Evolutionary conservation across 768 basidiomycete genomes (phyloP).

Genomic region (Mycena latifolia): DNA sequence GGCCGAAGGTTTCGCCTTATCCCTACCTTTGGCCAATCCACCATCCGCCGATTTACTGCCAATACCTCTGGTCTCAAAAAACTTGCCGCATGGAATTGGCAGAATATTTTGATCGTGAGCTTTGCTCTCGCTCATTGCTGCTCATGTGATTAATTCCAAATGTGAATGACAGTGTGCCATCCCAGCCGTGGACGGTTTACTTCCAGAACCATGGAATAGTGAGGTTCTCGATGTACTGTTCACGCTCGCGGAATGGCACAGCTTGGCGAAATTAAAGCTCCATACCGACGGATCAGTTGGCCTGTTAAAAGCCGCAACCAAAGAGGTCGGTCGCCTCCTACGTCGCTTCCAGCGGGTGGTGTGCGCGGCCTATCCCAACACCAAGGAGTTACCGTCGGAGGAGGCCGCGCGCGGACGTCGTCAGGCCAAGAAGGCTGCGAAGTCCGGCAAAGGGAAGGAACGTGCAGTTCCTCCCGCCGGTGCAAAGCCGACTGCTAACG

Average conservation of each 20-base stretch:
- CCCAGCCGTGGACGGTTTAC: constrained; percentile 41
- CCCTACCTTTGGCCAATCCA: constrained; percentile 21
- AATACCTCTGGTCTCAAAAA: constrained; percentile 40
- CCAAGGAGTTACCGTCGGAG: constrained; percentile 12
- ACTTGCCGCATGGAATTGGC: constrained; percentile 41
- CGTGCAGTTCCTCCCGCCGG: not conserved
- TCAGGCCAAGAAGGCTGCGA: constrained; percentile 30
- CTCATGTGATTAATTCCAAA: no score
- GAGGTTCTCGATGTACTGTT: constrained; percentile 10
- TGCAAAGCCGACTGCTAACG: constrained; percentile 7
- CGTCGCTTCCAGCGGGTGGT: constrained; percentile 1
- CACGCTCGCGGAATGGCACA: constrained; percentile 8
- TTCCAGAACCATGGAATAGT: not conserved
- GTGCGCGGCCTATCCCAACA: not conserved
- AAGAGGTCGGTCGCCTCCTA: not conserved
- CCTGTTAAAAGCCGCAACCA: not conserved
- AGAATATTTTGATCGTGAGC: constrained; percentile 44
- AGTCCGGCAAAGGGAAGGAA: not conserved
- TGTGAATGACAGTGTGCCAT: constrained; percentile 45
- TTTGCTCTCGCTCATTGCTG: no score
- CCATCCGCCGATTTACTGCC: constrained; percentile 38
- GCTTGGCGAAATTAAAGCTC: constrained; percentile 4
- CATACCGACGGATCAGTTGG: not conserved
- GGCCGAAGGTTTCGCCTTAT: constrained; percentile 6
- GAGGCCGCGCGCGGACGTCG: constrained; percentile 11